Percentiles rank a stretch among this genome's conserved stretches.
Conservation (phyloP, 2,329 filamentous ascomycete genomes). For the Mycosphaerelloides madeirae region DNA sequence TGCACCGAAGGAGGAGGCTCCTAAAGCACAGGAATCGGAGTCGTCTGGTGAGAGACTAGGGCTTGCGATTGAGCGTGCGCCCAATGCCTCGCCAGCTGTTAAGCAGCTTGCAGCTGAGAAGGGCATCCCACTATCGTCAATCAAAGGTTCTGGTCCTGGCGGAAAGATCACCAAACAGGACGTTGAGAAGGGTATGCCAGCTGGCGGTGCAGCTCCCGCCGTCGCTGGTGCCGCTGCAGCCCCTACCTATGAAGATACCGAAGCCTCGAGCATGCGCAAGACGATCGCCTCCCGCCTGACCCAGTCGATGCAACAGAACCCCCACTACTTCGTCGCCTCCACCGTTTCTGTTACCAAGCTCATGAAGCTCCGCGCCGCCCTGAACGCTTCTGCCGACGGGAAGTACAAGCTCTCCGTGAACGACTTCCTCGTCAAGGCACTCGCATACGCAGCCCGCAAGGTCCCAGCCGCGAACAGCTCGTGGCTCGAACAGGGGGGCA, state of each 20-base stretch:
- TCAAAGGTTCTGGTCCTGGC: conserved; percentile 83
- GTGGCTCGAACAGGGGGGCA: conserved; percentile 72
- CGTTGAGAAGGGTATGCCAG: conserved; percentile 76
- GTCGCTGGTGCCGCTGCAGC: conserved; percentile 50
- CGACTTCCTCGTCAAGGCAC: conserved; percentile 98
- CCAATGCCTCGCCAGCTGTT: conserved; percentile 64
- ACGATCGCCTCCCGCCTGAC: conserved; percentile 88
- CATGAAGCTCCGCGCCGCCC: conserved; percentile 86
- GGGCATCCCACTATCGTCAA: conserved; percentile 66
- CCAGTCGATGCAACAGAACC: conserved; percentile 87
- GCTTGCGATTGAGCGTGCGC: conserved; percentile 77
- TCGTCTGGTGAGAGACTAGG: conserved; percentile 73
- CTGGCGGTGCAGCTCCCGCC: conserved; percentile 40
- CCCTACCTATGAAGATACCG: conserved; percentile 74
- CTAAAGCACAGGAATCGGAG: conserved; percentile 63
- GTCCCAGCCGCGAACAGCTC: conserved; percentile 93
- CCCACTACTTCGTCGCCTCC: conserved; percentile 95
- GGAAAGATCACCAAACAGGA: conserved; percentile 89
- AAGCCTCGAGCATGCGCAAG: conserved; percentile 92
- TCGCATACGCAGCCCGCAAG: conserved; percentile 81
- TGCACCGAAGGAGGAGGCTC: conserved; percentile 47
- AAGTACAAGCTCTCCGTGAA: conserved; percentile 99
- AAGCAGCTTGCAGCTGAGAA: conserved; percentile 82
- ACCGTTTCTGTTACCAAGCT: conserved; percentile 91
- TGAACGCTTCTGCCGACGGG: conserved; percentile 83